phyloP scores from a whole-genome alignment of 2,329 filamentous ascomycete genomes.

The Epichloe uncinata region DNA sequence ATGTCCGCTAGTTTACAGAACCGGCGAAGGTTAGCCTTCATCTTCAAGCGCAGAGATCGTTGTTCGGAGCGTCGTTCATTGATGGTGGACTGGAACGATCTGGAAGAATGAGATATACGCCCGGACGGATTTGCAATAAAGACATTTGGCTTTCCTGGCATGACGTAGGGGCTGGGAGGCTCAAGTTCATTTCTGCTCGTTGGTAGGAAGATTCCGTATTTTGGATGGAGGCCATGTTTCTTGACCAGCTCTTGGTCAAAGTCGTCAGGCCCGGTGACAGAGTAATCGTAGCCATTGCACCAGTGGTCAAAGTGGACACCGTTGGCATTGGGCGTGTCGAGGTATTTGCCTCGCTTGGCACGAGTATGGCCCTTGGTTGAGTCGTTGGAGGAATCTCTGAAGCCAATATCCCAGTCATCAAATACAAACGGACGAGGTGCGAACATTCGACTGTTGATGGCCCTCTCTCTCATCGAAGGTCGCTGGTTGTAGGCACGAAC shows the following conservation, averaged over 20 bases:
- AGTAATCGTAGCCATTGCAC: constrained; percentile 39
- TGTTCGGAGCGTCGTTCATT: constrained; percentile 22
- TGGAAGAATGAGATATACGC: constrained; percentile 34
- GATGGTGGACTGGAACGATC: constrained; percentile 24
- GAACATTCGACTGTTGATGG: constrained; percentile 40
- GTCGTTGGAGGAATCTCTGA: constrained; percentile 44
- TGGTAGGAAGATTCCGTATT: constrained; percentile 38
- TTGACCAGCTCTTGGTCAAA: constrained; percentile 37
- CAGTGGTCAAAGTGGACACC: constrained; percentile 42
- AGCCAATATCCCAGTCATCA: constrained; percentile 43
- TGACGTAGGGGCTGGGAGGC: constrained; percentile 25
- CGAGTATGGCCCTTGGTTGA: constrained; percentile 38
- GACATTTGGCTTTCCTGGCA: constrained; percentile 34
- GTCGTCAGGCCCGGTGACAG: constrained; percentile 32
- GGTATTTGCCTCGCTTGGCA: constrained; percentile 38
- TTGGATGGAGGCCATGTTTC: constrained; percentile 38
- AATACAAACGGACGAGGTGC: constrained; percentile 33
- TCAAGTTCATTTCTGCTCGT: constrained; percentile 32
- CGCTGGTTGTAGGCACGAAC: constrained; percentile 30
- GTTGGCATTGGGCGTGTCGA: constrained; percentile 39
- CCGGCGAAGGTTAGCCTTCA: constrained; percentile 21
- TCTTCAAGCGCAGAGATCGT: constrained; percentile 20
- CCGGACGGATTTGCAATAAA: constrained; percentile 34
- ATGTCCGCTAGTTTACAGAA: constrained; percentile 25
- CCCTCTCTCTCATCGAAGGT: constrained; percentile 26